These are phyloP conservation scores for Neophaeococcomyces mojaviensis DNA, from an alignment of 2,329 filamentous ascomycete genomes.

Conservation along the genomic window DNA sequence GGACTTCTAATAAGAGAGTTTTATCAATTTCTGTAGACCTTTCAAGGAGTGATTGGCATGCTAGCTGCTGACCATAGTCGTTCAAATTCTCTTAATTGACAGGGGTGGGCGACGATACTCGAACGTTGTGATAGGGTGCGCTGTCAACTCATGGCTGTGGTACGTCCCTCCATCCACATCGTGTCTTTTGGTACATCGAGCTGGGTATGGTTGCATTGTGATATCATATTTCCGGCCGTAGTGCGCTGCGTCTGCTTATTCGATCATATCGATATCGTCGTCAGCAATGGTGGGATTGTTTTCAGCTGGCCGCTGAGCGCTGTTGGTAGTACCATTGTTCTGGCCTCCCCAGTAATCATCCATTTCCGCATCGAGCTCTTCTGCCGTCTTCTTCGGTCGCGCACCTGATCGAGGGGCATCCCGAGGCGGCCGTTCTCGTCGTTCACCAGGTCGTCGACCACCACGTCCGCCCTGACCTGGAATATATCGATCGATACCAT, in stretches of 20 bases:
- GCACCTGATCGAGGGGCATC: conserved; percentile 36
- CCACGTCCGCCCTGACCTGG: conserved; percentile 48
- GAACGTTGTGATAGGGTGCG: too few species aligned
- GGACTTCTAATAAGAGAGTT: neutral
- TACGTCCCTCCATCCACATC: too few species aligned
- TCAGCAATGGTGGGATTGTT: conserved; percentile 25
- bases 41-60: too few species aligned
- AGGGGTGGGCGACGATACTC: too few species aligned
- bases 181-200: too few species aligned
- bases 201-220: too few species aligned
- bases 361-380: conserved; percentile 95
- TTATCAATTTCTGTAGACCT: neutral
- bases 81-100: too few species aligned
- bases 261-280: conserved; percentile 66
- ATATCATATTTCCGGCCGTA: too few species aligned
- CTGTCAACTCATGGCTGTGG: too few species aligned
- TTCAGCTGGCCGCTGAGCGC: conserved; percentile 28
- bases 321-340: conserved; percentile 19
- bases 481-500: conserved; percentile 71
- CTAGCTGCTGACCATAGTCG: too few species aligned
- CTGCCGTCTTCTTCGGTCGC: conserved; percentile 74
- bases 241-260: conserved; percentile 32
- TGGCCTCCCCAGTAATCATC: conserved; percentile 70
- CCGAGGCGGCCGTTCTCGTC: conserved; percentile 32
- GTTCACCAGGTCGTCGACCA: conserved; percentile 40